Evolutionary conservation across 2,329 filamentous ascomycete genomes (phyloP).

Genomic region (Beauveria caledonica): DNA sequence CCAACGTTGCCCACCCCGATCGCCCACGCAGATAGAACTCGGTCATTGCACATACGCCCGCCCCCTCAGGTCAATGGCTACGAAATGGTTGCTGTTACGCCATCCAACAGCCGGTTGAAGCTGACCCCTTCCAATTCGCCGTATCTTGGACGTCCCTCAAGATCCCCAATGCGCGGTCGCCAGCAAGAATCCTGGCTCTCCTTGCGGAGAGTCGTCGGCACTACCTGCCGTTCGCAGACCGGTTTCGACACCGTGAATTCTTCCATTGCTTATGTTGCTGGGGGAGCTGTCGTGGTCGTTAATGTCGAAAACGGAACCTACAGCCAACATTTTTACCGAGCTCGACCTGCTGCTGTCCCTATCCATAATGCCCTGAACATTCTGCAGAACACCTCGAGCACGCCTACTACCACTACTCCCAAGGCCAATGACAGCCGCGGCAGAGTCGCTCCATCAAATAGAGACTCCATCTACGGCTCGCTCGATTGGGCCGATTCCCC

Average conservation of each 20-base stretch:
- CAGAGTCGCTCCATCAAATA: constrained; percentile 37
- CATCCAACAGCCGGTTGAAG: constrained; percentile 51
- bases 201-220: constrained; percentile 80
- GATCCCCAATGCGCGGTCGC: constrained; percentile 52
- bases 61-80: constrained; percentile 39
- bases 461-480: constrained; percentile 39
- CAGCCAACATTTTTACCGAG: constrained; percentile 83
- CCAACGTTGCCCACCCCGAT: neutral
- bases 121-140: constrained; percentile 73
- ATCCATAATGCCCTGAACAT: constrained; percentile 48
- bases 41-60: neutral
- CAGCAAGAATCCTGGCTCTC: constrained; percentile 54
- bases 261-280: constrained; percentile 84
- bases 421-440: constrained; percentile 58
- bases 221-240: constrained; percentile 75
- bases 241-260: constrained; percentile 76
- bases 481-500: constrained; percentile 55
- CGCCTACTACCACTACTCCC: constrained; percentile 45
- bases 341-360: constrained; percentile 68
- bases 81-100: constrained; percentile 48
- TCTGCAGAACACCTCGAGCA: constrained; percentile 41
- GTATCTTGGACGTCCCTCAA: constrained; percentile 51
- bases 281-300: constrained; percentile 86
- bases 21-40: neutral
- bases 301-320: constrained; percentile 61